Base-by-base conservation (phyloP, 2,329 filamentous ascomycete genomes). In the Exophiala sp. region DNA sequence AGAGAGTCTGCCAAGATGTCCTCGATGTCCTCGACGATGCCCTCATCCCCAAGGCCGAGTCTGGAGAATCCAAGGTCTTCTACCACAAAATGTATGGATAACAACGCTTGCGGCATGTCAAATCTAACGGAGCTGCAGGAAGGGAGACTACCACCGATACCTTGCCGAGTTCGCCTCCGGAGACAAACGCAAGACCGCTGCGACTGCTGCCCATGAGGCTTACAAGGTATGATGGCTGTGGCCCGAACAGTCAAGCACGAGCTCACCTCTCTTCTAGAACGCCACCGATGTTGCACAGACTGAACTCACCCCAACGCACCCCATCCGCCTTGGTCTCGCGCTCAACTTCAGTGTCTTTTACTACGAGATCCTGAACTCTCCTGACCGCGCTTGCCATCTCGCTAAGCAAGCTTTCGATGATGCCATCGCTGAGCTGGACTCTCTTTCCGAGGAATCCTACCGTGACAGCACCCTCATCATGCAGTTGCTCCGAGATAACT, bases 341-440 rank as follows among this genome's bases (percentile, higher is more conserved):
- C 86, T 97, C 67, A 97, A 96, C 87, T 96, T 97, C 85, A 96
- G 91, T 62, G 92, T 96, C 69, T 96, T 96, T 83, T 96, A 96
- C 85, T 96, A 96, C 78, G 94, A 96, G 84, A 96, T 96, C 74
- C 82, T 96, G 72, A 97, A 96, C 87, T 95, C 91, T 34, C 92
- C 91, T 69, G 91, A 96, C 77, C 90, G 89, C 72, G 92, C 92
- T 71, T 97, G 92, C 85, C 92, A 97, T 74, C 86, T 97, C 65
- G 92, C 92, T 77, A 97, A 97, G 86, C 92, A 97, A 82, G 92
- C 94, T 47, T 97, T 97, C 71, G 92, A 97, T 73, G 92, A 96
- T 75, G 92, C 92, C 69, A 96, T 97, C 74, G 92, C 92, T 70
- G 91, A 97, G 85, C 90, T 97, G 67, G 92, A 97, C 81, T 95